Conservation (phyloP, 768 basidiomycete genomes). For the Rossbeevera mucosa region DNA sequence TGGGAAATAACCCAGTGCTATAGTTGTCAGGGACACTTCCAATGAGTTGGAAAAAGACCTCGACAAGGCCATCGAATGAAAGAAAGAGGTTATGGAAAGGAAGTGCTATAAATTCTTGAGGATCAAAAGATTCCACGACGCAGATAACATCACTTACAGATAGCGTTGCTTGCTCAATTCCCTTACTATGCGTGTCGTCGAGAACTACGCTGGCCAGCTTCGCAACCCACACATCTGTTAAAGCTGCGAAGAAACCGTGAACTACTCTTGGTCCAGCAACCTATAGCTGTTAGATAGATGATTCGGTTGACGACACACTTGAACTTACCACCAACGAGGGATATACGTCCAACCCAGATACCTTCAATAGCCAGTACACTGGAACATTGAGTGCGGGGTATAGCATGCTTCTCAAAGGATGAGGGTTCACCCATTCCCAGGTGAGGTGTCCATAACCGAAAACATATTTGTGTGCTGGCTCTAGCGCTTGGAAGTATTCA, state of each 20-base stretch:
- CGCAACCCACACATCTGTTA: constrained; percentile 73
- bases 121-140: neutral
- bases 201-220: constrained; percentile 54
- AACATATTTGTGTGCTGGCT: constrained; percentile 83
- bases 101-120: constrained; percentile 48
- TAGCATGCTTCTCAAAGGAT: constrained; percentile 72
- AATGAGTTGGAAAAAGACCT: constrained; percentile 90
- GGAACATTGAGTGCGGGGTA: constrained; percentile 83
- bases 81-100: constrained; percentile 80
- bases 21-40: constrained; percentile 79
- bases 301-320: neutral
- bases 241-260: constrained; percentile 71
- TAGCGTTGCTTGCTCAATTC: constrained; percentile 34
- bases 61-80: constrained; percentile 78
- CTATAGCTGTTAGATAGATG: constrained; percentile 35
- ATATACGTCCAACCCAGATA: constrained; percentile 46
- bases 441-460: constrained; percentile 91
- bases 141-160: constrained; percentile 49
- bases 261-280: constrained; percentile 69
- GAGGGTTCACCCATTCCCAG: constrained; percentile 86
- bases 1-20: constrained; percentile 76
- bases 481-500: constrained; percentile 93
- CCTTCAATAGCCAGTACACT: constrained; percentile 66
- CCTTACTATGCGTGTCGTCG: constrained; percentile 46
- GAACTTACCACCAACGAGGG: constrained; percentile 59